Percentiles rank a stretch among this genome's conserved stretches.
phyloP scores from a whole-genome alignment of 352 stramenopile species.

The Pythium pyrilobum region DNA sequence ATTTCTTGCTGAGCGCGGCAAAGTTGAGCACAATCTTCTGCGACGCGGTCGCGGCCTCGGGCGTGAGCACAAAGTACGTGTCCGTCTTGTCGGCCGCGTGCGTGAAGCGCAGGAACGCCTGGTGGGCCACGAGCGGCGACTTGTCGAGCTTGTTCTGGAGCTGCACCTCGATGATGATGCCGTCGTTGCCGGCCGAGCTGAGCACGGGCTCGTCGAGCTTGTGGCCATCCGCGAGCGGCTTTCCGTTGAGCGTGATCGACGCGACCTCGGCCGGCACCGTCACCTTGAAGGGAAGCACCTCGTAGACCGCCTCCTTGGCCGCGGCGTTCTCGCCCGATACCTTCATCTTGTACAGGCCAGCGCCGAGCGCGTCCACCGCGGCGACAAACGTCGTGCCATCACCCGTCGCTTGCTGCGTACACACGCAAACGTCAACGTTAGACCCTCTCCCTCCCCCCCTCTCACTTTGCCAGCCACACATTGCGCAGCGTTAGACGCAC shows the following conservation, averaged over 20 bases:
- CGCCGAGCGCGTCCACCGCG: slow-evolving; percentile 32
- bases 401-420: slow-evolving; percentile 47
- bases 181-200: slow-evolving; percentile 53
- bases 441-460: not conserved
- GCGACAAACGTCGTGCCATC: slow-evolving; percentile 58
- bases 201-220: slow-evolving; percentile 48
- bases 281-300: slow-evolving; percentile 76
- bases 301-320: slow-evolving; percentile 39
- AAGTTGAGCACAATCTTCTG: slow-evolving; percentile 52
- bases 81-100: slow-evolving; percentile 45
- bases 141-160: slow-evolving; percentile 57
- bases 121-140: slow-evolving; percentile 52
- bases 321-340: slow-evolving; percentile 37
- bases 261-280: slow-evolving; percentile 56
- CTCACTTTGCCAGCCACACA: no score
- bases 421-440: not conserved
- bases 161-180: slow-evolving; percentile 48
- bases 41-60: slow-evolving; percentile 26
- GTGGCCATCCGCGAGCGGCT: slow-evolving; percentile 40
- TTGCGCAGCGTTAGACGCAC: no score
- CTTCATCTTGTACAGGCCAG: slow-evolving; percentile 82
- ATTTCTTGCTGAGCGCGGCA: slow-evolving; percentile 68
- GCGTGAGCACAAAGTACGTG: slow-evolving; percentile 71
- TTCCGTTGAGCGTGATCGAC: slow-evolving; percentile 50
- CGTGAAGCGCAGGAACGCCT: slow-evolving; percentile 75